A percentile compares a stretch with the other conserved stretches of the same genome.
Evolutionary conservation across 148 eudicot genomes (phyloP).

Genomic region (Bassia scoparia): DNA sequence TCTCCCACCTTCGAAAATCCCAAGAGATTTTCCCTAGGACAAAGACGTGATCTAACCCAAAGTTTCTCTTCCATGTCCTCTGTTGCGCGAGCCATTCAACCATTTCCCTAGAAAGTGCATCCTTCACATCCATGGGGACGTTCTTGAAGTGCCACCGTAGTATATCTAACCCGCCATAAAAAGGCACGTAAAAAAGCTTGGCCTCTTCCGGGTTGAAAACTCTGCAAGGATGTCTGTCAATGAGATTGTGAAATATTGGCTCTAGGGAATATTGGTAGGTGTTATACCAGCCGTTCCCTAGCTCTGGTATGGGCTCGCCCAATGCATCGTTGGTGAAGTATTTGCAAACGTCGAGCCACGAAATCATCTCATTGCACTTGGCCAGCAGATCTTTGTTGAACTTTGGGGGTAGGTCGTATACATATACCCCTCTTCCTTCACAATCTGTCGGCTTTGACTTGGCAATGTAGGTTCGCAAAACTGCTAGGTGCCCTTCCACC

Average conservation of each 20-base stretch:
- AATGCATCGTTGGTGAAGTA: slow-evolving; percentile 49
- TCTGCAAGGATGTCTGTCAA: slow-evolving; percentile 75
- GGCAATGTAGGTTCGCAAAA: slow-evolving; percentile 48
- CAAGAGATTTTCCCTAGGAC: slow-evolving; percentile 74
- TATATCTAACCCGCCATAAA: slow-evolving; percentile 65
- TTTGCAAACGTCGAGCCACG: slow-evolving; percentile 55
- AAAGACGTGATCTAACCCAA: slow-evolving; percentile 68
- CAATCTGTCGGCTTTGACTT: slow-evolving; percentile 33
- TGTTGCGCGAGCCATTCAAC: slow-evolving; percentile 54
- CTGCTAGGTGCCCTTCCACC: slow-evolving; percentile 40
- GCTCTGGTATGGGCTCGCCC: slow-evolving; percentile 54
- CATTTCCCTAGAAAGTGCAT: slow-evolving; percentile 44
- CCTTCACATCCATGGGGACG: slow-evolving; percentile 51
- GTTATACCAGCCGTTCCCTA: slow-evolving; percentile 68
- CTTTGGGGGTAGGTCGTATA: slow-evolving; percentile 70
- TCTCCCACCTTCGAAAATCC: slow-evolving; percentile 56
- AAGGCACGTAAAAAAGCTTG: slow-evolving; percentile 75
- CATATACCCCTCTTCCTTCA: slow-evolving; percentile 58
- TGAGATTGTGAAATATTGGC: slow-evolving; percentile 61
- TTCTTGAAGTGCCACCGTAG: slow-evolving; percentile 73
- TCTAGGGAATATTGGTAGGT: slow-evolving; percentile 75
- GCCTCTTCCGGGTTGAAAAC: slow-evolving; percentile 54
- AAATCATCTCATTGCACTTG: slow-evolving; percentile 47
- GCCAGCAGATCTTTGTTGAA: slow-evolving; percentile 59
- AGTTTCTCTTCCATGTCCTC: slow-evolving; percentile 43